Conservation (phyloP, 441 rosid species). For the Metrosideros polymorpha region DNA sequence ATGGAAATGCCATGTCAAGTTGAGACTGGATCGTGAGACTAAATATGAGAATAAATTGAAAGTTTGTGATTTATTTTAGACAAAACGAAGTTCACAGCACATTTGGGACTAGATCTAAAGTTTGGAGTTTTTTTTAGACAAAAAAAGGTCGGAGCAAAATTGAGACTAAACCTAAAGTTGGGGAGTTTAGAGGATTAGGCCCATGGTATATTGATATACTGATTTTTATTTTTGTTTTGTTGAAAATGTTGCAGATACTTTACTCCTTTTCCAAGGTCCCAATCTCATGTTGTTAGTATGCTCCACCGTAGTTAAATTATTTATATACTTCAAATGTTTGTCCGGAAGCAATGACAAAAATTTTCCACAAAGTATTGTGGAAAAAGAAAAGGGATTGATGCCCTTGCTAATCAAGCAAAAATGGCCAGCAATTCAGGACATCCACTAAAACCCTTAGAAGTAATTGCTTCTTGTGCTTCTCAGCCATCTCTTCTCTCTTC, state of each 20-base stretch:
- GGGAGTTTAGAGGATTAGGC: no score
- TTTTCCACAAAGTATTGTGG: background rate
- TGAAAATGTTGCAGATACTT: background rate
- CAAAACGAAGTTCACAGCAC: no score
- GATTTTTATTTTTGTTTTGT: background rate
- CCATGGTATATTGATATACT: background rate
- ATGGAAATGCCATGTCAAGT: no score
- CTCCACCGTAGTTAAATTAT: background rate
- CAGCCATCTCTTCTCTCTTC: background rate
- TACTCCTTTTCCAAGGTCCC: background rate
- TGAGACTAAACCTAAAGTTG: no score
- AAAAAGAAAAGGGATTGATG: background rate
- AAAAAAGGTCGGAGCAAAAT: no score
- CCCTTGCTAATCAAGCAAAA: background rate
- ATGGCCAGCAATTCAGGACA: background rate
- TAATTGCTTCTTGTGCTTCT: background rate
- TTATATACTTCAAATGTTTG: background rate
- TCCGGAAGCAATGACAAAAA: background rate
- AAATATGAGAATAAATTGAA: no score
- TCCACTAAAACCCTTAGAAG: background rate
- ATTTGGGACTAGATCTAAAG: no score
- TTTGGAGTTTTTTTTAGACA: no score
- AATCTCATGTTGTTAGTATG: background rate
- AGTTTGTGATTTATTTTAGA: no score
- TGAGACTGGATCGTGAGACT: no score